Base-by-base conservation (phyloP, 2,329 filamentous ascomycete genomes). In the Microcyclospora pomicola region DNA sequence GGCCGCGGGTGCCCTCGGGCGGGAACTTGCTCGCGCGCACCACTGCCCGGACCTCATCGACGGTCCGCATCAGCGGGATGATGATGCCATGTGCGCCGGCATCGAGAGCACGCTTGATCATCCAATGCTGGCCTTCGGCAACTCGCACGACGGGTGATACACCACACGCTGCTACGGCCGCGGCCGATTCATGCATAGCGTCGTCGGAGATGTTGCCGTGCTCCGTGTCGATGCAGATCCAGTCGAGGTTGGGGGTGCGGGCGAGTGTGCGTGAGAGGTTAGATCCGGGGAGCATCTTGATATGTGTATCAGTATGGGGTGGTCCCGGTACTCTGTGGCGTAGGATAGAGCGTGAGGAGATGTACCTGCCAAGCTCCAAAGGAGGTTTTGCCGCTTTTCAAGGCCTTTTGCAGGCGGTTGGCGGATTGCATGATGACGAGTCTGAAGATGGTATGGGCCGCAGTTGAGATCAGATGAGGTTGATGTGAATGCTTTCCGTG, bases 21-120 rank as follows among this genome's bases (percentile, higher is more conserved):
- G 72, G 72, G 47, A 74, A 75, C 47, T 73, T 75, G 24, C 68
- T 63, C 14, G 65, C 65, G 31, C 62, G 55, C 12, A 73, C 70
- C 19, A 75, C 59, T 16, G 58, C 63, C 45, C 59, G 60, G 5
- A 69, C 71, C 45, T 75, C 70, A 15, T 71, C 67, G 9, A 65
- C 64, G 0, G 64, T 70, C 44, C 69, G 64, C 27, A 73, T 59
- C 5, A 72, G 53, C 2, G 44, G 44, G 1, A 50, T 70, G 19
- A 75, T 58, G 28, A 77, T 65, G 27, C 71, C 73, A 50, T 77
- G 72, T 6, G 73, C 72, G 29, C 73, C 73, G 33, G 70, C 59
- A 47, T 77, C 73, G 29, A 77, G 62, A 9, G 73, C 73, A 36
- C 72, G 60, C 52, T 77, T 76, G 41, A 76, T 70, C 71, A 75